These are phyloP conservation scores for Suillus variegatus DNA, from an alignment of 768 basidiomycete species.

Conservation along the genomic window DNA sequence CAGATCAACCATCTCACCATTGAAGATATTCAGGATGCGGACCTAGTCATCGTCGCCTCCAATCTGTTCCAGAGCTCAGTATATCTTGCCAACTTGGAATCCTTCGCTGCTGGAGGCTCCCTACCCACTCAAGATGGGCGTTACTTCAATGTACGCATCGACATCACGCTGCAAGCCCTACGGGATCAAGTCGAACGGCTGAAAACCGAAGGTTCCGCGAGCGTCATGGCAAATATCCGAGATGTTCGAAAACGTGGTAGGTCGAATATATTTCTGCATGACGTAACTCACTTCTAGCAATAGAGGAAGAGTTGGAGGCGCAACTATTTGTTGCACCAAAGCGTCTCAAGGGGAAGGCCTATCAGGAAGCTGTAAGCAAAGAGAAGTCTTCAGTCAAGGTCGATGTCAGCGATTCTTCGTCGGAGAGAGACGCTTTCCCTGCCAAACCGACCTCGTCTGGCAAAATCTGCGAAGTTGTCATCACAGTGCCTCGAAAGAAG, in stretches of 20 bases:
- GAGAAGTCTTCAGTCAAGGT: conserved; percentile 27
- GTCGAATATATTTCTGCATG: conserved; percentile 17
- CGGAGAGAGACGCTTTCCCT: conserved; percentile 25
- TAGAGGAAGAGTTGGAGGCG: conserved; percentile 55
- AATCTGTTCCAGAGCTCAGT: conserved; percentile 80
- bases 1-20: conserved; percentile 75
- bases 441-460: conserved; percentile 39
- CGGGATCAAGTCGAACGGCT: conserved; percentile 69
- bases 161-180: conserved; percentile 58
- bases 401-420: conserved; percentile 14
- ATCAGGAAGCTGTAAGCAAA: conserved; percentile 58
- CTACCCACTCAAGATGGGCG: conserved; percentile 81
- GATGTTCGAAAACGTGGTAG: conserved; percentile 61
- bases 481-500: conserved; percentile 34
- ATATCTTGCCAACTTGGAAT: conserved; percentile 75
- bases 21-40: conserved; percentile 74
- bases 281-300: conserved; percentile 16
- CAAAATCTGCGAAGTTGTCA: conserved; percentile 58
- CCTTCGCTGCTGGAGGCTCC: conserved; percentile 65
- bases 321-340: conserved; percentile 52
- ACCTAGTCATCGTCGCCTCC: conserved; percentile 84
- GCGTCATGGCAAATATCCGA: conserved; percentile 66
- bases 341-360: conserved; percentile 74
- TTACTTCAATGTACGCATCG: conserved; percentile 85
- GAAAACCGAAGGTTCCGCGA: conserved; percentile 59